Evolutionary conservation across 768 basidiomycete species (phyloP).

Genomic region (Mycena vulgaris): DNA sequence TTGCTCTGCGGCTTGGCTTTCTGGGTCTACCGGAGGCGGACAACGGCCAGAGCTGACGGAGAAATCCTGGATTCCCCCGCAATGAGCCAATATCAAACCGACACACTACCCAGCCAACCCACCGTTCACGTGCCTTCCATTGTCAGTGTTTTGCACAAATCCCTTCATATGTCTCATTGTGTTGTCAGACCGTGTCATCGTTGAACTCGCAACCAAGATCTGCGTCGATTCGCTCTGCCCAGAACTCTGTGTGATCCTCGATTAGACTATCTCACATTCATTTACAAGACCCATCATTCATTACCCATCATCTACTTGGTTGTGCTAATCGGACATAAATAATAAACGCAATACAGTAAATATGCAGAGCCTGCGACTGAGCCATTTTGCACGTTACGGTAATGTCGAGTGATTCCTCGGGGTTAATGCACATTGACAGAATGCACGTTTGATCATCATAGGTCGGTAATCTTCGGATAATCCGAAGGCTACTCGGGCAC

Average conservation of each 20-base stretch:
- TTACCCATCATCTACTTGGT: slow-evolving; percentile 2
- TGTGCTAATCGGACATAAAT: slow-evolving; percentile 4
- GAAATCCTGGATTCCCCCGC: slow-evolving; percentile 43
- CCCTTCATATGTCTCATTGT: background rate
- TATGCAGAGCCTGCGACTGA: background rate
- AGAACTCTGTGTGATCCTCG: slow-evolving; percentile 13
- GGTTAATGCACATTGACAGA: background rate
- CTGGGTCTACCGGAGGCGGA: slow-evolving; percentile 29
- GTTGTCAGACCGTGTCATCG: slow-evolving; percentile 23
- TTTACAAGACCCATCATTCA: slow-evolving; percentile 20
- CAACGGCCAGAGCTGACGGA: slow-evolving; percentile 11
- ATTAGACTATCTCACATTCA: background rate
- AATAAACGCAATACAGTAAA: background rate
- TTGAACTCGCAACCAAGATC: slow-evolving; percentile 23
- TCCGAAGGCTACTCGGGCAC: background rate
- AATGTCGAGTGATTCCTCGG: background rate
- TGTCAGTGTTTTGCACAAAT: background rate
- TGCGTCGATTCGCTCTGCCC: slow-evolving; percentile 24
- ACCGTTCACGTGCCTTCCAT: slow-evolving; percentile 30
- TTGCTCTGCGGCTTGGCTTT: slow-evolving; percentile 50
- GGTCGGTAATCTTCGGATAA: background rate
- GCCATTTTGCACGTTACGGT: background rate
- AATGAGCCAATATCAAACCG: slow-evolving; percentile 37
- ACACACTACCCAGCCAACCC: slow-evolving; percentile 29
- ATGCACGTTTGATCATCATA: slow-evolving; percentile 5